Evolutionary conservation across 352 stramenopile species (phyloP).

Genomic region (Phytopythium sindhum): DNA sequence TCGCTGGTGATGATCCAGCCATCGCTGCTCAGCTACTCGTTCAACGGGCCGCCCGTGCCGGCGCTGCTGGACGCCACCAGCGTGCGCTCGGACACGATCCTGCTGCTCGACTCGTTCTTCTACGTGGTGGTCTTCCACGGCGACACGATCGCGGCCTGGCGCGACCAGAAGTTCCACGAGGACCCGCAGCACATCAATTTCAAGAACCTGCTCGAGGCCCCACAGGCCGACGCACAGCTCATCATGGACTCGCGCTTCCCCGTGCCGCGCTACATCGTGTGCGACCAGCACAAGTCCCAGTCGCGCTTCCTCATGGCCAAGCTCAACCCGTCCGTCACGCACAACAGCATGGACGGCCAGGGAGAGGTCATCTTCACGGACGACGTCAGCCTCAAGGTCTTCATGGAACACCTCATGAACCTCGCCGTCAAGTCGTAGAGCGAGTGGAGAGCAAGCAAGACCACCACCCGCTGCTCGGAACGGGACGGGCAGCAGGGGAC

Average conservation of each 20-base stretch:
- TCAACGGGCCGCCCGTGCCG: constrained; percentile 88
- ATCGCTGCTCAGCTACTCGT: constrained; percentile 98
- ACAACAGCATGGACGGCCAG: constrained; percentile 94
- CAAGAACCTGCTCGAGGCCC: constrained; percentile 96
- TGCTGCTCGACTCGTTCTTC: constrained; percentile 99
- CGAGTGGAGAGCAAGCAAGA: not conserved
- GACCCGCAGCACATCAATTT: constrained; percentile 97
- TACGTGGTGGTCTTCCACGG: constrained; percentile 99
- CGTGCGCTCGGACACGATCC: constrained; percentile 97
- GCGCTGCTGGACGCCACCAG: constrained; percentile 88
- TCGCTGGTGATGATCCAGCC: constrained; percentile 99
- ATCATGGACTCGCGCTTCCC: constrained; percentile 99
- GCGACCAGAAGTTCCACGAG: constrained; percentile 95
- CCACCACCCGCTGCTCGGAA: too few species aligned
- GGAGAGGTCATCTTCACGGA: constrained; percentile 98
- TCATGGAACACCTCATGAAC: constrained; percentile 99
- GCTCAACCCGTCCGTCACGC: constrained; percentile 97
- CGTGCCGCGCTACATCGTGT: constrained; percentile 98
- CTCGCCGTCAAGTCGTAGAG: constrained; percentile 79
- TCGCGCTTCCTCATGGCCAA: constrained; percentile 99
- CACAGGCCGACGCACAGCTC: constrained; percentile 96
- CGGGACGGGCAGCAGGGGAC: too few species aligned
- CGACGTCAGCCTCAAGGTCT: constrained; percentile 99
- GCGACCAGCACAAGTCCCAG: constrained; percentile 99
- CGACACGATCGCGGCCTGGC: constrained; percentile 98